Base-by-base conservation (phyloP, 108 stramenopile genomes). In the Parietichytrium sp. region DNA sequence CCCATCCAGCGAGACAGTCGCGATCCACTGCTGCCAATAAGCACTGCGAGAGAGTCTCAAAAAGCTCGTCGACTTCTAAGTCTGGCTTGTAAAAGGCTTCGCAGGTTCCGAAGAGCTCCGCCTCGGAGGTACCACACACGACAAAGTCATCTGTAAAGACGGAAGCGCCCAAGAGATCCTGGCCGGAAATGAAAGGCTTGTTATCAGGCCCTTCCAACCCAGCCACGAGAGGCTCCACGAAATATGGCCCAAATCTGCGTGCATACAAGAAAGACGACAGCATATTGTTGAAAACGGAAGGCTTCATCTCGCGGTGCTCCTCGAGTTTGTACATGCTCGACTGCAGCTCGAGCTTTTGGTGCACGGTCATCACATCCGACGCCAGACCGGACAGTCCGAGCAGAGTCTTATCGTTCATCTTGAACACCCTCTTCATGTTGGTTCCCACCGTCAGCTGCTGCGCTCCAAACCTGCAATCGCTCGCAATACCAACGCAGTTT, bases 51-150 rank as follows among this genome's bases (percentile, higher is more conserved):
- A 99, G 84, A 1, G 95, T 96, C 86, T 99, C 98, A 86, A 99
- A 98, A 53, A 99, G 88, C 81, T 93, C 91, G 80, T 99, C 97
- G 52, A 94, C 91, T 53, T 95, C 91, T 91, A 97, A 87, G 83
- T 97, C 91, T 47, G 96, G 95, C 86, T 93, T 89, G 84, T 92
- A 99, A 48, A 99, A 86, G 52, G 95, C 88, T 84, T 99, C 98
- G 85, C 98, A 99, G 93, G 95, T 98, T 29, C 98, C 98, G 82
- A 95, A 96, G 86, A 98, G 85, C 83, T 99, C 97, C 27, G 93
- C 93, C 23, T 95, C 94, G 89, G 95, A 97, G 16, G 97, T 98
- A 50, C 98, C 98, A 16, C 90, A 89, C 38, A 99, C 98, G 10
- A 98, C 97, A 89, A 98, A 99, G 79, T 99, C 97, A 29, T 97